phyloP scores from a whole-genome alignment of 306 rosid species.

The Quercus dentata region DNA sequence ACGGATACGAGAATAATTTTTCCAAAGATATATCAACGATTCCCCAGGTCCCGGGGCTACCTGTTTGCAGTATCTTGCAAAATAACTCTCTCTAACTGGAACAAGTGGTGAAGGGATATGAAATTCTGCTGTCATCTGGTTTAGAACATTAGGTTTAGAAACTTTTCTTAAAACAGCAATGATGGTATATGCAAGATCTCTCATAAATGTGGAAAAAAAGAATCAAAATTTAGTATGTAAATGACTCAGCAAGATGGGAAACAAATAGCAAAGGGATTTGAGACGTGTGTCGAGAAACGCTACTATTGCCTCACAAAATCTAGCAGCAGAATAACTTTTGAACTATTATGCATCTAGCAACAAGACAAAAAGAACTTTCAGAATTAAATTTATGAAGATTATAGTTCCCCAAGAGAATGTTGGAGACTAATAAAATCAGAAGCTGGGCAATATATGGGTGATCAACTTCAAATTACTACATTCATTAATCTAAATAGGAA shows the following conservation, averaged over 20 bases:
- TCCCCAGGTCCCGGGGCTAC: slow-evolving; percentile 36
- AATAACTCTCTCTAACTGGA: slow-evolving; percentile 38
- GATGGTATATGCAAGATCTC: background rate
- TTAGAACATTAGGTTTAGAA: background rate
- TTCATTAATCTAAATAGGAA: background rate
- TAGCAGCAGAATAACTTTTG: no score
- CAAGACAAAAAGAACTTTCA: background rate
- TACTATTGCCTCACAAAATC: no score
- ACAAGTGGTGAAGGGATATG: slow-evolving; percentile 39
- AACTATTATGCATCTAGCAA: background rate
- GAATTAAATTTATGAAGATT: background rate
- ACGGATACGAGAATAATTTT: slow-evolving; percentile 33
- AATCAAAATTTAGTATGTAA: background rate
- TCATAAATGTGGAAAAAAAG: no score
- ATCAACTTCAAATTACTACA: no score
- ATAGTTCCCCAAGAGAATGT: background rate
- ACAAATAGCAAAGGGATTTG: background rate
- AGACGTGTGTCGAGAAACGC: no score
- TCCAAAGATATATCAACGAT: slow-evolving; percentile 65
- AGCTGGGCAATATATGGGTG: no score
- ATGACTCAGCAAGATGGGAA: background rate
- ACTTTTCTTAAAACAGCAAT: background rate
- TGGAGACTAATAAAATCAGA: background rate
- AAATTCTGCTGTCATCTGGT: slow-evolving; percentile 49
- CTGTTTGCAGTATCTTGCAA: slow-evolving; percentile 53